A percentile compares a stretch with the other conserved stretches of the same genome.
These are phyloP conservation scores for Theileria annulata DNA, from an alignment of 169 alveolate species.

Conservation along the genomic window DNA sequence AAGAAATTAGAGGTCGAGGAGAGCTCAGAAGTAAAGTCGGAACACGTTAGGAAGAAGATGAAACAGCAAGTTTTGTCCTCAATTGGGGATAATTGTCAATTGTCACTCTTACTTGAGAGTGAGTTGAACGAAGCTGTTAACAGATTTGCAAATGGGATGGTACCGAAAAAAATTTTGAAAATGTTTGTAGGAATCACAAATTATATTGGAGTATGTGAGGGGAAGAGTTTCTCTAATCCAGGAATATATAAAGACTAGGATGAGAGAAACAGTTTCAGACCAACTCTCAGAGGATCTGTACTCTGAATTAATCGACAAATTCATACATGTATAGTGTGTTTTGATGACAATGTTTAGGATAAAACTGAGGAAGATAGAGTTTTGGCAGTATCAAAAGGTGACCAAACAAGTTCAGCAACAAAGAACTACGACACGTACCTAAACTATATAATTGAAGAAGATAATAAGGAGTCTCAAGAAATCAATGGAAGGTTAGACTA, in stretches of 20 bases:
- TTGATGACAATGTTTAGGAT: neutral
- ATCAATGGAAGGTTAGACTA: neutral
- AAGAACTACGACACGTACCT: neutral
- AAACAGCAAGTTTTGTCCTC: constrained; percentile 25
- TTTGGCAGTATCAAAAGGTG: neutral
- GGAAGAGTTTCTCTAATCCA: constrained; percentile 19
- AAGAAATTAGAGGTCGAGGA: constrained; percentile 22
- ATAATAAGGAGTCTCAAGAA: neutral
- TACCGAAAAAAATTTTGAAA: neutral
- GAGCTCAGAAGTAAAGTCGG: neutral
- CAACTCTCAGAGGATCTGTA: constrained; percentile 49
- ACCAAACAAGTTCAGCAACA: neutral
- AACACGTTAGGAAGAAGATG: neutral
- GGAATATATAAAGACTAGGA: constrained; percentile 8
- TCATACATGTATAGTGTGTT: neutral
- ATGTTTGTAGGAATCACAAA: constrained; percentile 19
- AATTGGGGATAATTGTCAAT: constrained; percentile 23
- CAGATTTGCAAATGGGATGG: constrained; percentile 46
- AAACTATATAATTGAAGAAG: neutral
- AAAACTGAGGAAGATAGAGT: neutral
- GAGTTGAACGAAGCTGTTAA: constrained; percentile 59
- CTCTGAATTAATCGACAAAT: constrained; percentile 21
- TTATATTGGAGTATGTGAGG: constrained; percentile 38
- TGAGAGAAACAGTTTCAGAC: constrained; percentile 24
- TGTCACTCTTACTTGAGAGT: constrained; percentile 35